Conservation (phyloP, 306 rosid genomes). For the Cercis canadensis region DNA sequence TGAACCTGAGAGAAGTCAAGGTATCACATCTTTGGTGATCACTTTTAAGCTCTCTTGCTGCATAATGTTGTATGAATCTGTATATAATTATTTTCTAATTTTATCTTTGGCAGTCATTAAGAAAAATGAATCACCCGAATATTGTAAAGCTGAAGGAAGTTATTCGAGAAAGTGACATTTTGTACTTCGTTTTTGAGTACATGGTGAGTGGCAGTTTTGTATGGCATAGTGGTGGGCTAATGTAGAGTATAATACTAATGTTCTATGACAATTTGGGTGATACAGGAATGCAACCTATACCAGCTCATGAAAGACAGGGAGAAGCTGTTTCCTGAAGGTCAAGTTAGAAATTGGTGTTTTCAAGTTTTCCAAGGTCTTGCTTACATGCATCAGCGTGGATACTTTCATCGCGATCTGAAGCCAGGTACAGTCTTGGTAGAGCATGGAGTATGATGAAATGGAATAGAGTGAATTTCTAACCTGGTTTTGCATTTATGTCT, state of each 20-base stretch:
- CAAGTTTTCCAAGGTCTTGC: slow-evolving; percentile 99
- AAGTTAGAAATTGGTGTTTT: slow-evolving; percentile 91
- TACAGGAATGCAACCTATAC: slow-evolving; percentile 88
- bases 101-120: slow-evolving; percentile 64
- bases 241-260: slow-evolving; percentile 26
- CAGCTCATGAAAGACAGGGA: slow-evolving; percentile 92
- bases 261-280: slow-evolving; percentile 25
- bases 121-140: slow-evolving; percentile 90
- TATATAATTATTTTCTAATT: slow-evolving; percentile 10
- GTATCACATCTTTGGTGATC: slow-evolving; percentile 42
- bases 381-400: slow-evolving; percentile 97
- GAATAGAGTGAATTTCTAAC: too few species aligned
- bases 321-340: slow-evolving; percentile 82
- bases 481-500: slow-evolving; percentile 2
- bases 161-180: slow-evolving; percentile 82
- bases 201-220: slow-evolving; percentile 63
- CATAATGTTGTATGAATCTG: neutral
- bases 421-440: slow-evolving; percentile 64
- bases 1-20: slow-evolving; percentile 96
- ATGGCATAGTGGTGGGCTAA: neutral
- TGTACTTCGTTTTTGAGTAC: slow-evolving; percentile 94
- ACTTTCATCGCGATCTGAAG: slow-evolving; percentile 97
- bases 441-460: neutral
- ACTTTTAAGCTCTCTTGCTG: neutral
- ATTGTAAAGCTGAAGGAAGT: slow-evolving; percentile 97